A percentile compares a stretch with the other conserved stretches of the same genome.
Conservation (phyloP, 768 basidiomycete species). For the Udeniomyces megalosporus region DNA sequence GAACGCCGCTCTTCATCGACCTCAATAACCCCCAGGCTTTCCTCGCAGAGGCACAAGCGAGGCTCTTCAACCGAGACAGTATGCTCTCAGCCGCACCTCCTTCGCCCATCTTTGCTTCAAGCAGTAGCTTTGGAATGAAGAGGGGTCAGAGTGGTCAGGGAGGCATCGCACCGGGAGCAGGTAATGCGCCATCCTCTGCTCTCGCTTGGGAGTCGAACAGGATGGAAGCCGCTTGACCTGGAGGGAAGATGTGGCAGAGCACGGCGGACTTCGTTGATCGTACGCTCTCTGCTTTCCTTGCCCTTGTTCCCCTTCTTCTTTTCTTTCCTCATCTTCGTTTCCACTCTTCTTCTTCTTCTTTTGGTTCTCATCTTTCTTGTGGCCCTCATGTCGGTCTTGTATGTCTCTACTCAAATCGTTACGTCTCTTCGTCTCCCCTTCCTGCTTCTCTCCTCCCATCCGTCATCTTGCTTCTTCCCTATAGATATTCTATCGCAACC, state of each 20-base stretch:
- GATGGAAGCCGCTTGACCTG: neutral
- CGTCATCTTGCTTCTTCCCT: too few species aligned
- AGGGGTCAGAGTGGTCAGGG: neutral
- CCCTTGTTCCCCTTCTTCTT: neutral
- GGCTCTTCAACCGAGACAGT: neutral
- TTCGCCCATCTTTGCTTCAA: neutral
- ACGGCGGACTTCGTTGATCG: too few species aligned
- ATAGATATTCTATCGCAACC: too few species aligned
- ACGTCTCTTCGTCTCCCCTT: too few species aligned
- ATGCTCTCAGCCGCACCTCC: neutral
- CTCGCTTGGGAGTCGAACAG: neutral
- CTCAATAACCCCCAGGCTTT: neutral
- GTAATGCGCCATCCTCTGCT: neutral
- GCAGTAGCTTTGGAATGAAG: neutral
- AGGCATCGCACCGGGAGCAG: neutral
- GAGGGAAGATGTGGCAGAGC: neutral
- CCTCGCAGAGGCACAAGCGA: neutral
- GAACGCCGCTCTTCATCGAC: neutral
- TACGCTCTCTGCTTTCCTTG: too few species aligned
- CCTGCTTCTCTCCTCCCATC: too few species aligned
- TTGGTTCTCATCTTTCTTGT: too few species aligned
- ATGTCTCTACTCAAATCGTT: neutral
- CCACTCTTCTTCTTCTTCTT: neutral
- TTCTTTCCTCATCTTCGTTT: neutral
- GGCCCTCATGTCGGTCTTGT: neutral